Percentiles rank a stretch among this genome's conserved stretches.
These are phyloP conservation scores for Backusella tarrabulga DNA, from an alignment of 192 early-diverging fungal species.

Conservation along the genomic window DNA sequence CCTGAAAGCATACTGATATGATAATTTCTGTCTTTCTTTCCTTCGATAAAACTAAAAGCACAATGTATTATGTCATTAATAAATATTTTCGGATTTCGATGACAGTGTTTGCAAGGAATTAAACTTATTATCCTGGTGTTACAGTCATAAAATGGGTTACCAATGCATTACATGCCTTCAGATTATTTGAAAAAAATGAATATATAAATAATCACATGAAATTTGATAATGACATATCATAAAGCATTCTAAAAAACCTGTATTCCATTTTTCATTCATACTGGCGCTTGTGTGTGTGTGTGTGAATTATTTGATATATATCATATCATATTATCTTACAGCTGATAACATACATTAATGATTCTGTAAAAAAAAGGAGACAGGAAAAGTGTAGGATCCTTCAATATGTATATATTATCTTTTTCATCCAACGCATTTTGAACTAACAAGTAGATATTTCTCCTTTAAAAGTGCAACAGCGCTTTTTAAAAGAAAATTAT, in stretches of 20 bases:
- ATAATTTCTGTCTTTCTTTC: too few relatives aligned
- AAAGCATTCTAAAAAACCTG: neutral
- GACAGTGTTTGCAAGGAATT: neutral
- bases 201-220: neutral
- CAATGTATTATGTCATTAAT: neutral
- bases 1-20: too few relatives aligned
- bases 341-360: neutral
- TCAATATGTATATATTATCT: neutral
- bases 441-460: neutral
- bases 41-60: neutral
- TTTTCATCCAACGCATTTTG: neutral
- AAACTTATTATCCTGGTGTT: neutral
- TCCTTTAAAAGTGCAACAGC: neutral
- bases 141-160: neutral
- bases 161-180: neutral
- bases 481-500: neutral
- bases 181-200: neutral
- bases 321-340: neutral
- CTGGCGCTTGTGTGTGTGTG: neutral
- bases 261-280: neutral
- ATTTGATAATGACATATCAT: neutral
- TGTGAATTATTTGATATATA: neutral
- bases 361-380: neutral
- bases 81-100: neutral
- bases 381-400: neutral